phyloP scores from a whole-genome alignment of 371 early-diverging fungal species.

The Phascolomyces articulosus region DNA sequence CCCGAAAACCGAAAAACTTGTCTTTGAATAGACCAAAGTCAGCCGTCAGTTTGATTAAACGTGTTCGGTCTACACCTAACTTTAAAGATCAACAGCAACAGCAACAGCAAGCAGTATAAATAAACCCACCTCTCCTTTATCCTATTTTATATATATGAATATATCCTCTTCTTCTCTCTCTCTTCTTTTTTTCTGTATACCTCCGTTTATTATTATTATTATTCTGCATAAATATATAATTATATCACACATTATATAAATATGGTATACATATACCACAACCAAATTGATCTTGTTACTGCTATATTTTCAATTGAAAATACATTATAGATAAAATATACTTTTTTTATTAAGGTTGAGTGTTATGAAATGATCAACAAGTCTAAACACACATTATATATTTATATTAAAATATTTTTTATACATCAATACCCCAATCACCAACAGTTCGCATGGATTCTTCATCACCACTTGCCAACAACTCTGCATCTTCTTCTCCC shows the following conservation, averaged over 20 bases:
- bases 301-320: too few species aligned
- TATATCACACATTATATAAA: too few species aligned
- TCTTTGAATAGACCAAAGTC: background rate
- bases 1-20: background rate
- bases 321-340: too few species aligned
- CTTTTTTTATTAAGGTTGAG: too few species aligned
- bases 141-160: too few species aligned
- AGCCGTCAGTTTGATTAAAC: background rate
- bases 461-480: conserved; percentile 63
- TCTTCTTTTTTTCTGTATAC: background rate
- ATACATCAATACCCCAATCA: conserved; percentile 68
- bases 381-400: too few species aligned
- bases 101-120: background rate
- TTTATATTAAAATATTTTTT: background rate
- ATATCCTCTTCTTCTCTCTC: background rate
- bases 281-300: too few species aligned
- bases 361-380: too few species aligned
- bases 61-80: background rate
- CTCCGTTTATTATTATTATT: background rate
- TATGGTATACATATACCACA: too few species aligned
- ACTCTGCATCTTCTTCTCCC: conserved; percentile 61
- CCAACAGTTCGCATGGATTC: conserved; percentile 78
- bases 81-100: background rate
- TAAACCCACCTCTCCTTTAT: background rate
- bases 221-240: too few species aligned